Evolutionary conservation across 1,284 basidiomycete genomes (phyloP).

Genomic region (Ceratobasidium sp.): DNA sequence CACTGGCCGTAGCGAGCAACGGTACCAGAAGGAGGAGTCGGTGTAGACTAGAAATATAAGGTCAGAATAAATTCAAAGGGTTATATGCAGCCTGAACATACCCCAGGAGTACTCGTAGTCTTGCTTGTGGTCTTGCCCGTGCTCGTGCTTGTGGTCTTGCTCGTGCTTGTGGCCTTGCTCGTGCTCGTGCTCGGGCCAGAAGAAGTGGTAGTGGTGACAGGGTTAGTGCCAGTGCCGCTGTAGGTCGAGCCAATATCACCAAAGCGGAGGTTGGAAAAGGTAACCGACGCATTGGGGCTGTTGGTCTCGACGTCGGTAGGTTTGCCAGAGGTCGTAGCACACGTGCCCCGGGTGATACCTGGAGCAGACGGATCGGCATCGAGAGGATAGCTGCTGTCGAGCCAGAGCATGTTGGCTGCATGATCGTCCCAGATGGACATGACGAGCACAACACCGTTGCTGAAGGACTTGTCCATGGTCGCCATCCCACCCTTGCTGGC

Average conservation of each 20-base stretch:
- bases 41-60: not conserved
- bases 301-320: conserved; percentile 63
- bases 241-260: conserved; percentile 49
- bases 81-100: not conserved
- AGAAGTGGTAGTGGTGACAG: conserved; percentile 29
- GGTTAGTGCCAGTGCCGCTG: conserved; percentile 62
- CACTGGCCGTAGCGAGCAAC: conserved; percentile 26
- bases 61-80: not conserved
- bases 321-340: conserved; percentile 63
- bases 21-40: conserved; percentile 5
- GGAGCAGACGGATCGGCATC: conserved; percentile 52
- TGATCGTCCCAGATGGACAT: conserved; percentile 59
- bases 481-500: conserved; percentile 62
- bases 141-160: not conserved
- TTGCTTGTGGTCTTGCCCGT: too few species aligned
- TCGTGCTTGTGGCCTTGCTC: not conserved
- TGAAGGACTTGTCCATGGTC: conserved; percentile 63
- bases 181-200: not conserved
- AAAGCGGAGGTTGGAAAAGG: conserved; percentile 55
- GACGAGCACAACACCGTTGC: conserved; percentile 65
- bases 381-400: conserved; percentile 68
- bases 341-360: conserved; percentile 55
- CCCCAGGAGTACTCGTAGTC: not conserved
- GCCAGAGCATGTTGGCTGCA: conserved; percentile 70
- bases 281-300: conserved; percentile 47